Percentiles rank a stretch among this genome's conserved stretches.
phyloP scores from a whole-genome alignment of 495 filamentous ascomycete species.

The Podospora pseudocomata region DNA sequence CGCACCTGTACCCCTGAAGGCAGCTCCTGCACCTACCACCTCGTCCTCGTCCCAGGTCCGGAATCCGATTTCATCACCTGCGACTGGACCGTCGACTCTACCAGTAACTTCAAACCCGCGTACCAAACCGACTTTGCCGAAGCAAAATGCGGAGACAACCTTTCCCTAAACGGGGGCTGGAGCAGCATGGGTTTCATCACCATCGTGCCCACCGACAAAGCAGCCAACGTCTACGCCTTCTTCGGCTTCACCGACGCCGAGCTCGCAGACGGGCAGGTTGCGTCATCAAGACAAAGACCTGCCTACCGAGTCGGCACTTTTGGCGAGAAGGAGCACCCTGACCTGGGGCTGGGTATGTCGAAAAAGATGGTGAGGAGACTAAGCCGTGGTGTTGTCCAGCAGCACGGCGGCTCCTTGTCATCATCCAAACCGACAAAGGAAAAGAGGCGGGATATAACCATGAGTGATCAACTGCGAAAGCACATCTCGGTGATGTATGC shows the following conservation, averaged over 20 bases:
- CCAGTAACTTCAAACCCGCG: conserved; percentile 11
- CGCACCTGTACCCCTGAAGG: conserved; percentile 17
- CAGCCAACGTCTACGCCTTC: conserved; percentile 16
- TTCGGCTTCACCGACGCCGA: conserved; percentile 27
- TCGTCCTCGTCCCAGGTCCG: background rate
- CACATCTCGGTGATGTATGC: no score
- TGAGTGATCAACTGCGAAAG: no score
- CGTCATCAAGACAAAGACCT: background rate
- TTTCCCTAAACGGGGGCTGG: conserved; percentile 28
- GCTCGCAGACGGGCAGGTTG: conserved; percentile 11
- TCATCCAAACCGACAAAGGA: no score
- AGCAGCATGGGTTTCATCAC: conserved; percentile 23
- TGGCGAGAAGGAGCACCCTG: background rate
- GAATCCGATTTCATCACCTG: background rate
- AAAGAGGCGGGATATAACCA: no score
- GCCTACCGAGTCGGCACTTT: conserved; percentile 16
- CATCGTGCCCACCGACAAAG: conserved; percentile 23
- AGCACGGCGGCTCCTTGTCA: no score
- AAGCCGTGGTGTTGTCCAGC: background rate
- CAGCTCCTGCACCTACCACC: conserved; percentile 15
- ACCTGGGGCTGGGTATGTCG: background rate
- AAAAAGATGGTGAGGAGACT: background rate
- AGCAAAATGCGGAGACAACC: conserved; percentile 14
- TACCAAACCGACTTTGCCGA: conserved; percentile 17
- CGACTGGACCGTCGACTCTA: conserved; percentile 21